Conservation (phyloP, 345 rosid genomes). For the Rhodomyrtus tomentosa region DNA sequence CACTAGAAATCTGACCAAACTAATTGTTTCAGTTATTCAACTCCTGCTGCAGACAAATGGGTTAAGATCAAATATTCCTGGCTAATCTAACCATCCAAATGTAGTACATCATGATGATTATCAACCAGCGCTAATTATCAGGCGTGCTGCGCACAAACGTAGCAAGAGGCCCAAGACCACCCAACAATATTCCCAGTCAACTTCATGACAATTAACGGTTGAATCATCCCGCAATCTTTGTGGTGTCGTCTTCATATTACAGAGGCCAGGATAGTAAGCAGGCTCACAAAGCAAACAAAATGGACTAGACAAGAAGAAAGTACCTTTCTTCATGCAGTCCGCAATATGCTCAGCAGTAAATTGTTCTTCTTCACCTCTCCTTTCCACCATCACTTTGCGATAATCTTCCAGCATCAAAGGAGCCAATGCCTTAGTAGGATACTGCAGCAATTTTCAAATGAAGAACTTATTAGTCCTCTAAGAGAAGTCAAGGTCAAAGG, state of each 20-base stretch:
- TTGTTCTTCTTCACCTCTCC: conserved; percentile 88
- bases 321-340: conserved; percentile 83
- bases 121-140: neutral
- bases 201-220: neutral
- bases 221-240: neutral
- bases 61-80: neutral
- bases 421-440: conserved; percentile 90
- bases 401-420: conserved; percentile 93
- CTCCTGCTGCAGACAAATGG: neutral
- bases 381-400: conserved; percentile 74
- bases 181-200: neutral
- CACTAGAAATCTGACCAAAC: neutral
- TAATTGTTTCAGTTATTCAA: neutral
- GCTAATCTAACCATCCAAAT: neutral
- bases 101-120: neutral
- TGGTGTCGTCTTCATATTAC: neutral
- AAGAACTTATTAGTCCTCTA: neutral
- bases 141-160: neutral
- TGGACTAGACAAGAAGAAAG: neutral
- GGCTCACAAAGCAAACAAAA: neutral
- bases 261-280: neutral
- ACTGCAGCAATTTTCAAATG: conserved; percentile 23
- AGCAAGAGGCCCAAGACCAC: neutral
- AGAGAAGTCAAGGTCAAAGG: neutral
- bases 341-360: conserved; percentile 65